These are phyloP conservation scores for Hypomontagnella monticulosa DNA, from an alignment of 495 filamentous ascomycete species.

Conservation along the genomic window DNA sequence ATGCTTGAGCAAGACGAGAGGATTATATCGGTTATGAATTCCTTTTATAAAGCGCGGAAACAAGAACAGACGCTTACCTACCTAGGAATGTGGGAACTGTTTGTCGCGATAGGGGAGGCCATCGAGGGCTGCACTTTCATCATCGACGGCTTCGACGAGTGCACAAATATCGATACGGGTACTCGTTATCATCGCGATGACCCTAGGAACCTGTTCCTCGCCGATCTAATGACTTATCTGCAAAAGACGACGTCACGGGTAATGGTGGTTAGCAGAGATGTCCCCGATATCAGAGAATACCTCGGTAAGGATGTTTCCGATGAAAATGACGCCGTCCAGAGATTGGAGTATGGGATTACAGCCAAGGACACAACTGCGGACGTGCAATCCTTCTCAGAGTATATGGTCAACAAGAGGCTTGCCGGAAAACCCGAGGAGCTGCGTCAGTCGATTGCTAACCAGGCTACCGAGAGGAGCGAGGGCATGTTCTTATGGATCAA, in stretches of 20 bases:
- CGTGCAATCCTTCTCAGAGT: background rate
- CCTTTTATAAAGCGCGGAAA: background rate
- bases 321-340: background rate
- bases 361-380: background rate
- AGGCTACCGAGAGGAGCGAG: background rate
- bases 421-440: background rate
- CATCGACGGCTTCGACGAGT: background rate
- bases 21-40: background rate
- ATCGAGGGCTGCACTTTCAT: background rate
- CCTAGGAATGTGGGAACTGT: background rate
- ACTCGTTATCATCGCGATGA: background rate
- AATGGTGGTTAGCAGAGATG: background rate
- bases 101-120: background rate
- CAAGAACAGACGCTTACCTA: background rate
- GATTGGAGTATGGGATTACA: background rate
- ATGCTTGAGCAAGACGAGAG: background rate
- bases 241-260: background rate
- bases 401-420: background rate
- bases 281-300: background rate
- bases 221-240: background rate
- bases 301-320: background rate
- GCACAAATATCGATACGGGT: background rate
- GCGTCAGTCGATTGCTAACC: background rate
- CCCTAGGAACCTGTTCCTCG: background rate
- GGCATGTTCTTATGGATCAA: background rate